Conservation (phyloP, 1,284 basidiomycete genomes). For the Leccinum huronense region DNA sequence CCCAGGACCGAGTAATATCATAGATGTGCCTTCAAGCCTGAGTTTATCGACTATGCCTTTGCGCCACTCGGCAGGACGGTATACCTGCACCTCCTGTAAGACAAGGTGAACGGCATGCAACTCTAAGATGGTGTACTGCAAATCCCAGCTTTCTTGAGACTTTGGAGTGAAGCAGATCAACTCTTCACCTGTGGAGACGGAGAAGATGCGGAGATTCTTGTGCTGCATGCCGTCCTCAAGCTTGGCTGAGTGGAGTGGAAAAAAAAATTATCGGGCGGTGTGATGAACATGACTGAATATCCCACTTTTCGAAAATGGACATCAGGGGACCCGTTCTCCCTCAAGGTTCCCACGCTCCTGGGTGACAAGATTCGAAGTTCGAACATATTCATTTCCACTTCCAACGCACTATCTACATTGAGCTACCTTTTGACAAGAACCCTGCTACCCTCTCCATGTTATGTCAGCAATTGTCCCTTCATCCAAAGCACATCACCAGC, state of each 20-base stretch:
- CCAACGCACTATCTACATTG: no score
- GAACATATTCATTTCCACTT: no score
- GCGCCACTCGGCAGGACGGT: conserved; percentile 73
- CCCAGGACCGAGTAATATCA: conserved; percentile 79
- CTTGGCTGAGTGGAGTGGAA: conserved; percentile 47
- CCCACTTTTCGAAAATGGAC: no score
- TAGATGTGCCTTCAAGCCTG: conserved; percentile 77
- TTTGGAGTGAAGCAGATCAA: conserved; percentile 83
- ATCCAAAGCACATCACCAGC: no score
- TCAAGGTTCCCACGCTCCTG: no score
- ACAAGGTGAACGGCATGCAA: conserved; percentile 85
- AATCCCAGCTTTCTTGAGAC: conserved; percentile 79
- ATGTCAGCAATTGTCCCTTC: no score
- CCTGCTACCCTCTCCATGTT: no score
- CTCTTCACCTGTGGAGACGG: conserved; percentile 77
- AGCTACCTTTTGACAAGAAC: no score
- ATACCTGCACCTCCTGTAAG: conserved; percentile 86
- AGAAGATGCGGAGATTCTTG: conserved; percentile 88
- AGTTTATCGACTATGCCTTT: conserved; percentile 81
- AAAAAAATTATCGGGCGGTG: conserved; percentile 14
- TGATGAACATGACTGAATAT: conserved; percentile 14
- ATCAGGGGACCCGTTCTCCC: no score
- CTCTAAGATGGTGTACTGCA: conserved; percentile 92
- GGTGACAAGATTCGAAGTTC: no score
- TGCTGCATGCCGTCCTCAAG: conserved; percentile 80